Conservation (phyloP, 192 early-diverging fungal species). For the Coemansia sp. region DNA sequence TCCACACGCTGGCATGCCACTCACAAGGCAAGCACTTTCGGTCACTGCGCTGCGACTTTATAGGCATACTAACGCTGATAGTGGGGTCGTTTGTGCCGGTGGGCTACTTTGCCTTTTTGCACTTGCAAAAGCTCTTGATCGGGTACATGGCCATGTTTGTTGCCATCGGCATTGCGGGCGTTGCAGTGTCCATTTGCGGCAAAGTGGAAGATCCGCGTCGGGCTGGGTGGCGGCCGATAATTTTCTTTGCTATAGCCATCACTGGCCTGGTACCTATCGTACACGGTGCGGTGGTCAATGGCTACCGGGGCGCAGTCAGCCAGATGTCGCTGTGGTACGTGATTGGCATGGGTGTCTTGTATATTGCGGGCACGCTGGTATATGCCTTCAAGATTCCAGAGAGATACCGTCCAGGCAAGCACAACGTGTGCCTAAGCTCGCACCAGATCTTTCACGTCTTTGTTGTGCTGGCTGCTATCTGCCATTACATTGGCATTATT, state of each 20-base stretch:
- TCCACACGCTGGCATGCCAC: slow-evolving; percentile 82
- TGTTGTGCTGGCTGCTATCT: slow-evolving; percentile 69
- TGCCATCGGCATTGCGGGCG: slow-evolving; percentile 60
- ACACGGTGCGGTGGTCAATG: slow-evolving; percentile 66
- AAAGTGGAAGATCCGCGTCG: slow-evolving; percentile 69
- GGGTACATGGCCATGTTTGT: slow-evolving; percentile 64
- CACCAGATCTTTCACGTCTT: slow-evolving; percentile 93
- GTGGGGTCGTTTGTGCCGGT: slow-evolving; percentile 54
- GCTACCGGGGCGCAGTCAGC: slow-evolving; percentile 51
- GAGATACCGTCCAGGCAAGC: slow-evolving; percentile 72
- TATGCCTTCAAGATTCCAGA: slow-evolving; percentile 83
- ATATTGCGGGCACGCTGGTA: slow-evolving; percentile 77
- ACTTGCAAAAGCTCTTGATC: slow-evolving; percentile 48
- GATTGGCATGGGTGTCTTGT: slow-evolving; percentile 65
- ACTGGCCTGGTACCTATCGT: slow-evolving; percentile 71
- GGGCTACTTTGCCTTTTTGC: slow-evolving; percentile 55
- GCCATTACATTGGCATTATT: slow-evolving; percentile 71
- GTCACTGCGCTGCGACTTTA: slow-evolving; percentile 76
- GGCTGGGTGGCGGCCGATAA: slow-evolving; percentile 66
- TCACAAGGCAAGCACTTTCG: slow-evolving; percentile 52
- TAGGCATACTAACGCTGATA: slow-evolving; percentile 82
- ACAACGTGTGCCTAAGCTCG: slow-evolving; percentile 72
- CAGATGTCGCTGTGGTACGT: slow-evolving; percentile 64
- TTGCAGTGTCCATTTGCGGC: slow-evolving; percentile 56
- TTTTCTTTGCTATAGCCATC: slow-evolving; percentile 77